Evolutionary conservation across 2,329 filamentous ascomycete genomes (phyloP), one percentile per base, ranked within the genome.

Genomic region (Xylaria sp.): DNA sequence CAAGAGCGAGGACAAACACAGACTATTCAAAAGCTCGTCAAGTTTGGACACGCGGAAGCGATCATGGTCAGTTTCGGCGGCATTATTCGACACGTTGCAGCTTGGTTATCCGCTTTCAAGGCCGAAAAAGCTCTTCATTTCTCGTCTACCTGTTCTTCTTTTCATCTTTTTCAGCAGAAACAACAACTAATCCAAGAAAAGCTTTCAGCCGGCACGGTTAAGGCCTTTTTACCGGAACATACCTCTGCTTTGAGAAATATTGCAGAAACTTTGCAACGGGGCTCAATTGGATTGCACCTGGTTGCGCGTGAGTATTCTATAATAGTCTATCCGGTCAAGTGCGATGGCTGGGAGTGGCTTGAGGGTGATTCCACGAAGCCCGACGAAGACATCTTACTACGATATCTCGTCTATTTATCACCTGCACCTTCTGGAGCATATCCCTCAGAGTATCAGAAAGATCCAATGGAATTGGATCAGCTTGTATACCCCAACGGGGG

Each of bases 291-390:
- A 18, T 64, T 76, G 54, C 77, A 78, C 63, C 51, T 78, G 48
- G 69, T 76, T 34, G 66, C 73, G 15, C 52, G 58, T 20, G 69
- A 74, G 7, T 79, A 75, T 65, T 78, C 77, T 3, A 76, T 79
- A 23, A 66, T 79, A 7, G 70, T 79, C 3, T 79, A 77, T 61
- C 75, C 78, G 39, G 60, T 62, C 20, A 58, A 69, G 9, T 76
- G 71, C 54, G 50, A 70, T 28, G 65, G 51, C 15, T 79, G 78
- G 78, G 56, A 70, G 32, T 62, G 58, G 34, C 66, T 79, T 12
- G 57, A 59, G 8, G 57, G 65, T 18, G 65, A 73, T 34, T 18
- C 55, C 4, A 65, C 69, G 37, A 68, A 66, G 9, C 23, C 39
- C 12, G 56, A 59, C 1, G 52, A 71, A 5, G 66, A 72, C 34